phyloP scores from a whole-genome alignment of 148 eudicot species.

The Rhododendron henanense region DNA sequence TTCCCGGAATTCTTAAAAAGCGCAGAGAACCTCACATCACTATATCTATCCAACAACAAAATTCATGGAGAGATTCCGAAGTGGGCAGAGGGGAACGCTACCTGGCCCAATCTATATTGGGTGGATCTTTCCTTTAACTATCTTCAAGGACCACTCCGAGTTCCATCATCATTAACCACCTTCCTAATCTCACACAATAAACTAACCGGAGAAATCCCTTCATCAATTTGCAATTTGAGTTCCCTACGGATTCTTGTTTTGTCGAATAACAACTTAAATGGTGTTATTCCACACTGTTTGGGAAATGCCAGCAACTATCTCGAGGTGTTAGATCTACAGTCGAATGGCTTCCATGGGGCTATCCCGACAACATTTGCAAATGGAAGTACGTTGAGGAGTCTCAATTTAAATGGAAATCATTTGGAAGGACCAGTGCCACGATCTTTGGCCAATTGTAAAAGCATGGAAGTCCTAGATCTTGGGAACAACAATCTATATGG shows the following conservation, averaged over 20 bases:
- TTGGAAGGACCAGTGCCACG: constrained; percentile 31
- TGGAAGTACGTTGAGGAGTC: neutral
- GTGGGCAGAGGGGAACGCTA: no score
- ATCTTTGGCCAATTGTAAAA: constrained; percentile 25
- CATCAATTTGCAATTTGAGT: constrained; percentile 16
- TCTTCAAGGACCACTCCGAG: constrained; percentile 4
- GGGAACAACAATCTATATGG: constrained; percentile 33
- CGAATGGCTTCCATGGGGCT: constrained; percentile 13
- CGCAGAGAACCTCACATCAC: no score
- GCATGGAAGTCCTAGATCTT: constrained; percentile 33
- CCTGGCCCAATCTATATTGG: no score
- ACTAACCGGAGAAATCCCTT: constrained; percentile 38
- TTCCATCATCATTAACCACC: neutral
- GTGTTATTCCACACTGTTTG: constrained; percentile 21
- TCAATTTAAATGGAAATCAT: constrained; percentile 19
- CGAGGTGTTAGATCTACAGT: constrained; percentile 7
- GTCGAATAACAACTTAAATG: constrained; percentile 27
- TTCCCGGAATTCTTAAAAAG: no score
- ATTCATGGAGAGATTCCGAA: no score
- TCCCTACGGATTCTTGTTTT: constrained; percentile 19
- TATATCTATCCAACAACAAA: no score
- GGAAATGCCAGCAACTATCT: constrained; percentile 1
- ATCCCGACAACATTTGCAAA: constrained; percentile 12
- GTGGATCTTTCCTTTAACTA: no score
- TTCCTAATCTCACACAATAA: neutral